Evolutionary conservation across 2,329 filamentous ascomycete species (phyloP).

Genomic region (Fusarium sp.): DNA sequence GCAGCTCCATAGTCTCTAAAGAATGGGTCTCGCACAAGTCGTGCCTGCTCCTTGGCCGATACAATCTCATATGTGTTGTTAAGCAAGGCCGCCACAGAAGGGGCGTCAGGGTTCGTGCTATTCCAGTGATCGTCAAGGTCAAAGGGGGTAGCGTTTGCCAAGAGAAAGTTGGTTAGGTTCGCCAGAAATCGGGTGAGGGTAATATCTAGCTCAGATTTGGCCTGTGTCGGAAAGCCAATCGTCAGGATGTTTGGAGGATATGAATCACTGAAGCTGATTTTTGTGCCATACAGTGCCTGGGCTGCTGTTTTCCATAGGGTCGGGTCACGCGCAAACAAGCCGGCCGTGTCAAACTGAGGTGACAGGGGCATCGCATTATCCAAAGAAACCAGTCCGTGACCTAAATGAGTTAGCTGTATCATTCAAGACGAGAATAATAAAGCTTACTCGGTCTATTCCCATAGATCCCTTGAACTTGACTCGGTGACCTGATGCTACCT

Average conservation of each 20-base stretch:
- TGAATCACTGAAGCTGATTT: neutral
- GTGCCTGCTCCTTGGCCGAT: neutral
- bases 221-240: neutral
- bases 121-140: neutral
- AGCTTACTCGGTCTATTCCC: neutral
- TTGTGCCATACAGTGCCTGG: neutral
- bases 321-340: neutral
- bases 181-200: neutral
- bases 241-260: neutral
- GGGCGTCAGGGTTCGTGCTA: neutral
- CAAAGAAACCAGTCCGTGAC: neutral
- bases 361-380: neutral
- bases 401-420: neutral
- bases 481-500: neutral
- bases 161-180: neutral
- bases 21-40: neutral
- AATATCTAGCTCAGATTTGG: neutral
- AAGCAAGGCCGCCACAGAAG: neutral
- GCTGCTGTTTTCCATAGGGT: neutral
- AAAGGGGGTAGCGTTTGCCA: neutral
- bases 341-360: neutral
- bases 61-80: neutral
- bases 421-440: too few species aligned
- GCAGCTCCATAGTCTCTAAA: neutral
- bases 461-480: neutral